Evolutionary conservation across 2,329 filamentous ascomycete species (phyloP), one percentile per base, ranked within the genome.

Genomic region (Xylaria sp.): DNA sequence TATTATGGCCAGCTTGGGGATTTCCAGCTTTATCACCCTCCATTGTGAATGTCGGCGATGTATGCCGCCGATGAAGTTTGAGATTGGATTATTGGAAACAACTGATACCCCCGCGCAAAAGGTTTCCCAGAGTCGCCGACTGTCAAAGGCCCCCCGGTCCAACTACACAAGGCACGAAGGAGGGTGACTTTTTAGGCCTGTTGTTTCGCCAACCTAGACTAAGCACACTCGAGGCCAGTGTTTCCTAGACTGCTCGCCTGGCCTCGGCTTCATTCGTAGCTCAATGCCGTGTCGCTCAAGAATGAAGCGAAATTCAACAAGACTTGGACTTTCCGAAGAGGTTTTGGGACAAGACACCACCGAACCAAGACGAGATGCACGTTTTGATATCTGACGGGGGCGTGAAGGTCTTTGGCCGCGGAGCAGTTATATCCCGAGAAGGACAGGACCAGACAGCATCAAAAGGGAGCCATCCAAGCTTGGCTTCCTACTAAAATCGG

Each of bases 41-140:
- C 61, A 63, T 61, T 49, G 34, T 42, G 6, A 50, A 55, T 42
- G n/a, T 16, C 7, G 9, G 8, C 4, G 52, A 44, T 49, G 23
- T 39, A 52, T 7, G 8, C 5, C 39, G 34, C 11, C 37, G 37
- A 42, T 13, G 37, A 10, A 42, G 11, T 42, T 13, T 42, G 37
- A 42, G 37, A 13, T 42, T 30, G 23, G 23, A 13, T 42, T 55
- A 19, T 46, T 18, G 18, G 46, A 18, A 57, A 55, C 2, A 42
- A 46, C 54, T 30, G 35, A 19, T 49, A 46, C 42, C 30, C 16
- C 10, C 23, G 35, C 6, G 23, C n/a, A 6, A 50, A 42, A 11
- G 34, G 35, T 46, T 23, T n/a, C 30, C 37, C 13, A 13, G 39
- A 30, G 23, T 30, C 23, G 23, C 23, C 23, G 23, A 30, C 23